phyloP scores from a whole-genome alignment of 129 eudicot genomes.

The Kitagawia praeruptora region DNA sequence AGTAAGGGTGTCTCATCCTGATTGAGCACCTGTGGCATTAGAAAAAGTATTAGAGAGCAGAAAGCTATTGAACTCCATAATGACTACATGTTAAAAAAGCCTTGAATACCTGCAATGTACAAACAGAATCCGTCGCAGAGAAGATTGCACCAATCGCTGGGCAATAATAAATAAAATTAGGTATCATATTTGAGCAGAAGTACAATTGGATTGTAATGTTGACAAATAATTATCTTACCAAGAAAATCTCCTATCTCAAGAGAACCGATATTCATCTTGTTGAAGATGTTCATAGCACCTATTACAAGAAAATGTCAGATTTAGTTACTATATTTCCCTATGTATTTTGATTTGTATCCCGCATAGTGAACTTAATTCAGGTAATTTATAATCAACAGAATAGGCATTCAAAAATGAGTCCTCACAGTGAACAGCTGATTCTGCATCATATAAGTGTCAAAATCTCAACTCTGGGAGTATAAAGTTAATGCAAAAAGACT shows the following conservation, averaged over 20 bases:
- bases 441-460: neutral
- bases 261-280: slow-evolving; percentile 56
- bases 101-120: slow-evolving; percentile 55
- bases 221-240: slow-evolving; percentile 30
- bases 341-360: too few relatives aligned
- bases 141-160: slow-evolving; percentile 57
- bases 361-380: neutral
- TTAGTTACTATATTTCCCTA: neutral
- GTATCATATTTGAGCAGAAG: neutral
- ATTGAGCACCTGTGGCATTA: slow-evolving; percentile 54
- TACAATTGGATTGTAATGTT: neutral
- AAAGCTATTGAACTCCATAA: neutral
- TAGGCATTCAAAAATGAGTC: too few relatives aligned
- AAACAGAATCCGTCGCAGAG: slow-evolving; percentile 75
- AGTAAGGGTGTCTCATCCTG: slow-evolving; percentile 80
- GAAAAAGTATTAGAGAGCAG: slow-evolving; percentile 15
- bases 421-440: neutral
- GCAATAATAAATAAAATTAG: neutral
- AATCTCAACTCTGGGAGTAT: too few relatives aligned
- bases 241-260: slow-evolving; percentile 71
- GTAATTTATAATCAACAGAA: neutral
- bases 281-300: slow-evolving; percentile 61
- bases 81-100: slow-evolving; percentile 3
- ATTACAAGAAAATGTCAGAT: slow-evolving; percentile 16
- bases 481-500: too few relatives aligned